phyloP scores from a whole-genome alignment of 306 rosid genomes.

The Astragalus membranaceus region DNA sequence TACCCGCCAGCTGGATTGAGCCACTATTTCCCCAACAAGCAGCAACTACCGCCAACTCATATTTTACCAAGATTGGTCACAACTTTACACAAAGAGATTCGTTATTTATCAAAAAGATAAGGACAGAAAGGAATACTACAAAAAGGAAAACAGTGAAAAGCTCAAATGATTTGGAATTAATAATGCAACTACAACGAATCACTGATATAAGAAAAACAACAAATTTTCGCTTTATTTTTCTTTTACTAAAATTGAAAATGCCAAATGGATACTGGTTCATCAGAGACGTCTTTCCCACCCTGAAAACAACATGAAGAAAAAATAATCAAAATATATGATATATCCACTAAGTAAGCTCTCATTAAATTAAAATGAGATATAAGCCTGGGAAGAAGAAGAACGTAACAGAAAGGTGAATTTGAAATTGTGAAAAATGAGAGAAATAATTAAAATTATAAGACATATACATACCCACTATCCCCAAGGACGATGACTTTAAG shows the following conservation, averaged over 20 bases:
- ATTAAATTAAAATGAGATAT: not conserved
- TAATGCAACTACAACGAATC: not conserved
- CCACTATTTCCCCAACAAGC: not conserved
- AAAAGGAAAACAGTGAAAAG: constrained; percentile 14
- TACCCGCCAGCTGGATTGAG: constrained; percentile 17
- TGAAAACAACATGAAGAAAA: constrained; percentile 34
- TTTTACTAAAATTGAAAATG: constrained; percentile 11
- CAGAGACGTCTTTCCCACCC: constrained; percentile 89
- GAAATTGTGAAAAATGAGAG: not conserved
- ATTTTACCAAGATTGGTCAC: not conserved
- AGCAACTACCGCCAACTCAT: constrained; percentile 26
- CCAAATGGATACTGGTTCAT: constrained; percentile 81
- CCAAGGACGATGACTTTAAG: constrained; percentile 91
- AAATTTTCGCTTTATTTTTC: not conserved
- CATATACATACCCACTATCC: constrained; percentile 68
- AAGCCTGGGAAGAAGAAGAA: not conserved
- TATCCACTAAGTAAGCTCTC: not conserved
- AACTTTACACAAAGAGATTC: not conserved
- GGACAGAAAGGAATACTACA: not conserved
- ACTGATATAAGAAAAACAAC: not conserved
- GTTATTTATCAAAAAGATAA: no score
- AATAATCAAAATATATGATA: not conserved
- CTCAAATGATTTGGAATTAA: constrained; percentile 9
- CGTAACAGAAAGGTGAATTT: not conserved
- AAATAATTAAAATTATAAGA: not conserved